Evolutionary conservation across 1,284 basidiomycete species (phyloP).

Genomic region (Vanrija sp.): DNA sequence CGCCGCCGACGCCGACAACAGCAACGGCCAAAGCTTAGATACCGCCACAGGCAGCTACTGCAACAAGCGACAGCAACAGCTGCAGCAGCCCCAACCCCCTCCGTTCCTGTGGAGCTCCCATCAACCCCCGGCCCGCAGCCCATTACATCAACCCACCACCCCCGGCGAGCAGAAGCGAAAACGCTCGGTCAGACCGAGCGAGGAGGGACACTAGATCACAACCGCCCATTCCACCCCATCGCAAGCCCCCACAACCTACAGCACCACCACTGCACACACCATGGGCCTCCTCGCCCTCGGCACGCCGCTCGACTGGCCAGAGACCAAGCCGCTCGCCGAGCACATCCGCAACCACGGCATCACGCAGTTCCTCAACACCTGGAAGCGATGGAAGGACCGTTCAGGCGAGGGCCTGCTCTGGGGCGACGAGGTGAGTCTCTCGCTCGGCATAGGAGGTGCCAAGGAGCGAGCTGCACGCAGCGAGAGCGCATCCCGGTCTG

Average conservation of each 20-base stretch:
- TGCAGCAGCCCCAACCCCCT: too few species aligned
- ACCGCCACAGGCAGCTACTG: too few species aligned
- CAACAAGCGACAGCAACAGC: too few species aligned
- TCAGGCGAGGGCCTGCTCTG: constrained; percentile 93
- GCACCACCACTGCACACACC: constrained; percentile 42
- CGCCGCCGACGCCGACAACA: too few species aligned
- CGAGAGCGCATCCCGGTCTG: not conserved
- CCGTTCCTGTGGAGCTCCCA: not conserved
- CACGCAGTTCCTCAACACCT: constrained; percentile 89
- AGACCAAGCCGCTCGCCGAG: constrained; percentile 80
- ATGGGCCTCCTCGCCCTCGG: constrained; percentile 96
- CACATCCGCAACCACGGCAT: constrained; percentile 93
- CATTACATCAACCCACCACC: not conserved
- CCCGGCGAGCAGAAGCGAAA: not conserved
- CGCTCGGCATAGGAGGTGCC: not conserved
- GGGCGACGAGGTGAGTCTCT: constrained; percentile 83
- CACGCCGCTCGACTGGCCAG: constrained; percentile 88
- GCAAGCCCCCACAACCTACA: not conserved
- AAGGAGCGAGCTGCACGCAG: not conserved
- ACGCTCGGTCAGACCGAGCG: too few species aligned
- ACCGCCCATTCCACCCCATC: not conserved
- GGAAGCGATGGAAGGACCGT: constrained; percentile 85
- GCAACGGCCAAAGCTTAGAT: too few species aligned
- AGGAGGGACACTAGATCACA: not conserved
- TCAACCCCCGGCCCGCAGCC: not conserved